A percentile compares a stretch with the other conserved stretches of the same genome.
Conservation (phyloP, 2,329 filamentous ascomycete genomes). For the Ophiostoma sp. region DNA sequence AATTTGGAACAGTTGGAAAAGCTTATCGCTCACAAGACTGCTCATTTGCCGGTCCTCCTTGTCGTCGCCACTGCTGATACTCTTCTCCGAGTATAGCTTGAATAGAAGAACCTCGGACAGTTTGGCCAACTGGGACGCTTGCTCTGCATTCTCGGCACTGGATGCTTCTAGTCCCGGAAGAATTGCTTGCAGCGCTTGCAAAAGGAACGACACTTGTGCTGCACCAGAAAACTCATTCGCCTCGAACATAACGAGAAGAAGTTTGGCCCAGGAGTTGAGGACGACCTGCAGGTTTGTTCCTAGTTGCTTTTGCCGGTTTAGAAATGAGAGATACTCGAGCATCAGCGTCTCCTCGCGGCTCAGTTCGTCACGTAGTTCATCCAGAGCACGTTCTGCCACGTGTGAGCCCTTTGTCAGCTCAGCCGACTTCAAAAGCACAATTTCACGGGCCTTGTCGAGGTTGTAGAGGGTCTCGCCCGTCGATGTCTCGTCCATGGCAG, state of each 20-base stretch:
- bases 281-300: conserved; percentile 57
- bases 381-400: background rate
- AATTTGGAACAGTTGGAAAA: conserved; percentile 86
- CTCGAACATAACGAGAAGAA: conserved; percentile 77
- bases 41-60: conserved; percentile 47
- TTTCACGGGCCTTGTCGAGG: conserved; percentile 63
- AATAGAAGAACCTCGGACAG: conserved; percentile 69
- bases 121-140: conserved; percentile 70
- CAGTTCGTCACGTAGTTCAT: conserved; percentile 45
- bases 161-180: conserved; percentile 80
- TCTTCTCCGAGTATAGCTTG: conserved; percentile 55
- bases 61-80: conserved; percentile 34
- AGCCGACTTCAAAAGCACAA: conserved; percentile 64
- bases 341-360: conserved; percentile 57
- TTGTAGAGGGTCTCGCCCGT: conserved; percentile 58
- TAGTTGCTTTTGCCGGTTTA: conserved; percentile 59
- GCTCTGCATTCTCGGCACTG: conserved; percentile 60
- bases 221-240: conserved; percentile 72
- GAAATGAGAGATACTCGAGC: conserved; percentile 55
- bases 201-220: conserved; percentile 68
- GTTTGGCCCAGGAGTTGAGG: conserved; percentile 76
- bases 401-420: conserved; percentile 45
- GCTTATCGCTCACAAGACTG: conserved; percentile 78
- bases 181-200: conserved; percentile 81
- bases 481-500: conserved; percentile 57